These are phyloP conservation scores for Microdochium nivale DNA, from an alignment of 2,329 filamentous ascomycete species.

Conservation along the genomic window DNA sequence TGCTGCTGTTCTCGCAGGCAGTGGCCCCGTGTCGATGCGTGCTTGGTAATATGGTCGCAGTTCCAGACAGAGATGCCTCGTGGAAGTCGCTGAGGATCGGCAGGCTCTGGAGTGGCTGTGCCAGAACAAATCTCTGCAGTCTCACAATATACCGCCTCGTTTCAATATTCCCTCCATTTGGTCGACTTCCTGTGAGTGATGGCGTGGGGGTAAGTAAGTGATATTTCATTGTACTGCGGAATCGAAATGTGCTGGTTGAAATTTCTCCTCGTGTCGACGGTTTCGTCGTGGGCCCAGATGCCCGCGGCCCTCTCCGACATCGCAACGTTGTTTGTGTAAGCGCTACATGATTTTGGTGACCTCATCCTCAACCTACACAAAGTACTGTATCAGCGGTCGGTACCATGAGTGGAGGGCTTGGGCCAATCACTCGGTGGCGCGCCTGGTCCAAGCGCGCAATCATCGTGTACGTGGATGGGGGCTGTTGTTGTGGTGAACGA, in stretches of 20 bases:
- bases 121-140: not conserved
- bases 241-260: not conserved
- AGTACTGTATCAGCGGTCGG: conserved; percentile 43
- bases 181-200: conserved; percentile 13
- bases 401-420: conserved; percentile 9
- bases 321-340: conserved; percentile 7
- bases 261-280: not conserved
- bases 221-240: not conserved
- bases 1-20: no score
- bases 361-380: conserved; percentile 74
- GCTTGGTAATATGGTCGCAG: no score
- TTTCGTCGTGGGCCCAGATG: not conserved
- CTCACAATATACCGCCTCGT: conserved; percentile 30
- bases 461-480: conserved; percentile 21
- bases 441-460: conserved; percentile 1
- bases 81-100: no score
- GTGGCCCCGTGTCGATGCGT: no score
- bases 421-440: not conserved
- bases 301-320: not conserved
- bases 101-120: no score
- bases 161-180: conserved; percentile 27
- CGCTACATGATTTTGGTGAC: conserved; percentile 80
- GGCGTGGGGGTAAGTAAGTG: conserved; percentile 13
- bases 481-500: conserved; percentile 8
- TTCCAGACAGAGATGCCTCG: no score